Base-by-base conservation (phyloP, 163 green algal species). In the Scenedesmus sp. region DNA sequence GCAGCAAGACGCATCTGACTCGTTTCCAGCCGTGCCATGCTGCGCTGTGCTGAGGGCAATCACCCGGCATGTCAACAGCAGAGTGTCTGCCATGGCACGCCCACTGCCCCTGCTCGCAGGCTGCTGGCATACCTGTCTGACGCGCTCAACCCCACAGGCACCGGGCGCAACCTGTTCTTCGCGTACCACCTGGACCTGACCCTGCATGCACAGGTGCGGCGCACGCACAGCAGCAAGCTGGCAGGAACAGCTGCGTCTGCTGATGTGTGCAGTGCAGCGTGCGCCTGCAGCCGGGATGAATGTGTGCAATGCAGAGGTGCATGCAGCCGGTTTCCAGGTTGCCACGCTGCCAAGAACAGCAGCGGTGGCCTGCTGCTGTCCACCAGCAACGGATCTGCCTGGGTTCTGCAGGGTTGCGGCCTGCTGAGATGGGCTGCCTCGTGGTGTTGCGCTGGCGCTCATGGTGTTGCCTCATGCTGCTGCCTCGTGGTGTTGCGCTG, bases 131-230 rank as follows among this genome's bases (percentile, higher is more conserved):
- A 96, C 88, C 89, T 97, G 44, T 44, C 85, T 65, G 83, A 95
- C 26, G 96, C 94, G 0, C 82, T 97, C 20, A 90, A 97, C 90
- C 96, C 97, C 10, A 9, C 51, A 0, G 92, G 92, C 42, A 84
- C 95, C 43, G 97, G 95, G 10, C 89, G 94, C 18, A 91, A 94
- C 42, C 89, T 99, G 86, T 98, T 96, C 93, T 97, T 98, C 59
- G 94, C 94, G 22, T 93, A 96, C 86, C 92, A 89, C 44, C 93
- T 94, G 20, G 95, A 98, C 91, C 44, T 97, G 68, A 98, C 97
- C 10, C 93, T 97, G 43, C 96, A 92, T 2, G 81, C 95, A 85
- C 96, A 98, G 94, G 85, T 84, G 65, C 18, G 59, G 70, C 33
- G 70, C 33, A 44, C n/a, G 56, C 56, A 70, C 22, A 9, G 56